Percentiles rank a stretch among this genome's conserved stretches.
phyloP scores from a whole-genome alignment of 78 protist genomes.

The Dictyostelium discoideum region dicty_2.7 NC_007090.3:3814001-3814500 shows the following conservation, averaged over 20 bases:
- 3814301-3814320: background rate
- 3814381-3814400: background rate
- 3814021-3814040: background rate
- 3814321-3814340: background rate
- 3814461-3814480: background rate
- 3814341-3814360: background rate
- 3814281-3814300: background rate
- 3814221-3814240: background rate
- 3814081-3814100: background rate
- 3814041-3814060: background rate
- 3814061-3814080: background rate
- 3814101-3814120: too few relatives aligned
- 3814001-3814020: too few relatives aligned
- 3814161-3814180: too few relatives aligned
- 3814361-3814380: background rate
- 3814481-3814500: background rate
- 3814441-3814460: background rate
- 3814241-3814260: background rate
- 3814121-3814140: too few relatives aligned
- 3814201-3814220: background rate
- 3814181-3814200: too few relatives aligned
- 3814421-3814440: background rate
- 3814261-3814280: background rate
- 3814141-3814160: too few relatives aligned
- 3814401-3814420: background rate